Percentiles rank a stretch among this genome's conserved stretches.
Conservation (phyloP, 2,329 filamentous ascomycete genomes). For the Cladorrhinum sp. region DNA sequence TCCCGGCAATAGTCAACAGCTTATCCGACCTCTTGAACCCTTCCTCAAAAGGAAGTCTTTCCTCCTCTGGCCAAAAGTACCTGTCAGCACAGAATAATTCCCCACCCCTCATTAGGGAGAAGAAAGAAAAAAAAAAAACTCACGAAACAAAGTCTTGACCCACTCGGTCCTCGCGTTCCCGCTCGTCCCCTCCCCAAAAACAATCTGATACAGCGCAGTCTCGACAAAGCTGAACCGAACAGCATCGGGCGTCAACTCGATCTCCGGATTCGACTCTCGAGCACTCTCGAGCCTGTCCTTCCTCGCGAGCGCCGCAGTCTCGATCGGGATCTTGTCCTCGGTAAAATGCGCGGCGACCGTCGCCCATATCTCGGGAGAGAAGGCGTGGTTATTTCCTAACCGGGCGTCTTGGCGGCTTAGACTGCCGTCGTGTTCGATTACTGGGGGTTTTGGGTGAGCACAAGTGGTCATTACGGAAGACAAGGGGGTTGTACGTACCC, state of each 20-base stretch:
- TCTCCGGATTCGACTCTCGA: conserved; percentile 28
- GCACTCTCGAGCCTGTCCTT: conserved; percentile 28
- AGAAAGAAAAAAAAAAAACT: conserved; percentile 7
- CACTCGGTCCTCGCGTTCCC: conserved; percentile 23
- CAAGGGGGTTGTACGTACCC: conserved; percentile 3
- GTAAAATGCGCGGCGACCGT: conserved; percentile 24
- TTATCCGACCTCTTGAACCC: conserved; percentile 19
- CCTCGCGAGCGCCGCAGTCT: conserved; percentile 30
- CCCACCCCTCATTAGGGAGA: too few relatives aligned
- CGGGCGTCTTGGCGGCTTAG: conserved; percentile 31
- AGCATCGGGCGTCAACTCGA: conserved; percentile 21
- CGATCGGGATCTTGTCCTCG: conserved; percentile 28
- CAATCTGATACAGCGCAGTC: conserved; percentile 22
- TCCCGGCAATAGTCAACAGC: background rate
- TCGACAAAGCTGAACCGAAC: conserved; percentile 23
- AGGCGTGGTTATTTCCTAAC: conserved; percentile 33
- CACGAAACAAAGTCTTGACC: conserved; percentile 24
- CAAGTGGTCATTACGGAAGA: too few relatives aligned
- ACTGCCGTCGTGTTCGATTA: conserved; percentile 37
- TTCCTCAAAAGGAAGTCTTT: conserved; percentile 22
- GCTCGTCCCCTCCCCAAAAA: conserved; percentile 23
- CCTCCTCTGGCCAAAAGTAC: conserved; percentile 14
- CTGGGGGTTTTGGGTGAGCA: conserved; percentile 21
- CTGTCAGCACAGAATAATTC: background rate
- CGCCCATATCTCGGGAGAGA: conserved; percentile 29